Conservation (phyloP, 768 basidiomycete genomes). For the Collybia nuda region DNA sequence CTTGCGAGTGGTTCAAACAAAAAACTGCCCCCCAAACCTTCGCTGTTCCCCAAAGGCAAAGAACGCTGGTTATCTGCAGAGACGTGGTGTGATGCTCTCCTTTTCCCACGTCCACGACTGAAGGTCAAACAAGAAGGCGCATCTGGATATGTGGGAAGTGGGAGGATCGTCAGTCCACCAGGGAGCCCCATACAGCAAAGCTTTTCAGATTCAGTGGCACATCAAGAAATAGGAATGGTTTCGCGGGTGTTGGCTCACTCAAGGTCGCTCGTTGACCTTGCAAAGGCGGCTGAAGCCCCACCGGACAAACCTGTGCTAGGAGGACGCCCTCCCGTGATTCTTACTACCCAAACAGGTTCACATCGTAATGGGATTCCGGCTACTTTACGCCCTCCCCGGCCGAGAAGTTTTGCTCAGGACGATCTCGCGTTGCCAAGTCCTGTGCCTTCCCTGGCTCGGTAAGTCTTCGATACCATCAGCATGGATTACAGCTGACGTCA, state of each 20-base stretch:
- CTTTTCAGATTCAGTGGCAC: constrained; percentile 6
- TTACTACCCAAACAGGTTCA: not conserved
- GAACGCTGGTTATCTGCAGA: constrained; percentile 74
- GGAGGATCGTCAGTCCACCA: constrained; percentile 49
- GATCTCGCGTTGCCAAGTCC: constrained; percentile 60
- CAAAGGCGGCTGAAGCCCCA: not conserved
- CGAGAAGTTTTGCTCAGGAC: constrained; percentile 60
- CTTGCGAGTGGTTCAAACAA: not conserved
- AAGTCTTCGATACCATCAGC: constrained; percentile 14
- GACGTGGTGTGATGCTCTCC: constrained; percentile 79
- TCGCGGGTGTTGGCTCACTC: constrained; percentile 54
- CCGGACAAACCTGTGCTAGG: too few relatives aligned
- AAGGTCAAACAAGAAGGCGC: constrained; percentile 40
- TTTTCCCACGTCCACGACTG: constrained; percentile 76
- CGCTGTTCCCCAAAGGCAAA: constrained; percentile 35
- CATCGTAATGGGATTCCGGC: not conserved
- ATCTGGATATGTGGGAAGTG: constrained; percentile 15
- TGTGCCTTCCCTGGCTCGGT: constrained; percentile 57
- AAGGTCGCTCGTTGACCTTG: constrained; percentile 40
- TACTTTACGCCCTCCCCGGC: constrained; percentile 31
- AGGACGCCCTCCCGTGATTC: not conserved
- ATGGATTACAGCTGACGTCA: constrained; percentile 2
- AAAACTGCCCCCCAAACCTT: constrained; percentile 2
- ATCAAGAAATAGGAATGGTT: constrained; percentile 26
- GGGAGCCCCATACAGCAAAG: constrained; percentile 36